Evolutionary conservation across 306 rosid genomes (phyloP).

Genomic region (Rubus parviflorus): DNA sequence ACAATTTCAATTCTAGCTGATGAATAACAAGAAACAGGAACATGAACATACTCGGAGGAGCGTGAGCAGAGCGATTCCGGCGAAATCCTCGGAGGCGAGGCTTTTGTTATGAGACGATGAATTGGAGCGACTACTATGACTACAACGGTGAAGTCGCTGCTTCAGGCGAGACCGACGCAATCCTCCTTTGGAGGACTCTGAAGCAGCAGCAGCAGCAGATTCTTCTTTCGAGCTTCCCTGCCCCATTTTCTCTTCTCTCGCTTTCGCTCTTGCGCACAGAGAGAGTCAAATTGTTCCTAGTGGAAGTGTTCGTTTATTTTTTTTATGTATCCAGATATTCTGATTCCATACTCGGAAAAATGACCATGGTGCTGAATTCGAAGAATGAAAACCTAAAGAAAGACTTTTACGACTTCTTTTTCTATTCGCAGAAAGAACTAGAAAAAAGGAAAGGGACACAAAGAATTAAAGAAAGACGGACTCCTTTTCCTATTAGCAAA

Average conservation of each 20-base stretch:
- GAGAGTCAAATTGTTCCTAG: too few relatives aligned
- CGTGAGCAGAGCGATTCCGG: slow-evolving; percentile 79
- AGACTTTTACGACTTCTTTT: too few relatives aligned
- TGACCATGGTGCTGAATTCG: too few relatives aligned
- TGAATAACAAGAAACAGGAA: not conserved
- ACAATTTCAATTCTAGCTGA: not conserved
- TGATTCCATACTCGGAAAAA: too few relatives aligned
- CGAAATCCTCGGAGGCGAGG: slow-evolving; percentile 49
- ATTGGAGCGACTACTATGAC: slow-evolving; percentile 19
- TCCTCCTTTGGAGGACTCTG: slow-evolving; percentile 10
- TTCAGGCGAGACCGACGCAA: slow-evolving; percentile 61
- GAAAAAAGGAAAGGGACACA: too few relatives aligned
- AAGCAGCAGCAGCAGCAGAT: not conserved
- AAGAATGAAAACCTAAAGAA: too few relatives aligned
- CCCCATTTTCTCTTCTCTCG: slow-evolving; percentile 3
- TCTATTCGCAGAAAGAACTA: too few relatives aligned
- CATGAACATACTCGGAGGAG: slow-evolving; percentile 47
- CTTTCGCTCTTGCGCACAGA: not conserved
- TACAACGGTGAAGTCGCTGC: slow-evolving; percentile 44
- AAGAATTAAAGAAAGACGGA: too few relatives aligned
- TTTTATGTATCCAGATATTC: too few relatives aligned
- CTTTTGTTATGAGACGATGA: slow-evolving; percentile 37
- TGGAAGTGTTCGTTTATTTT: too few relatives aligned
- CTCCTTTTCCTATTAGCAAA: too few relatives aligned
- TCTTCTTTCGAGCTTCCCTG: slow-evolving; percentile 17